Percentiles rank a stretch among this genome's conserved stretches.
Evolutionary conservation across 139 green algal species (phyloP).

Genomic region (Tetraselmis chui): DNA sequence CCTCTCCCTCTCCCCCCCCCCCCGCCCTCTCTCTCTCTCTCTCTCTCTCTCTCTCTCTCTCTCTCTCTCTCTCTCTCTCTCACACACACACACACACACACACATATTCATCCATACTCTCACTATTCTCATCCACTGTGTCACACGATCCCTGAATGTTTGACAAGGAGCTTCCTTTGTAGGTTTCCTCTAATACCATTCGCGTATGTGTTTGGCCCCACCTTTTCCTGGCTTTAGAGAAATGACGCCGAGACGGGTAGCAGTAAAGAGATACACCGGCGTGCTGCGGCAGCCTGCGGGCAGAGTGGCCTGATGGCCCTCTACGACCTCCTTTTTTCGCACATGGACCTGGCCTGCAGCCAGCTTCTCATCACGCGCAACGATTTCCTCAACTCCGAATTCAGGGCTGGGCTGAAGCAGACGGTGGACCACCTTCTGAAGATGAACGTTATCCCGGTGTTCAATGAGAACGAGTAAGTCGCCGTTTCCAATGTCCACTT

Average conservation of each 20-base stretch:
- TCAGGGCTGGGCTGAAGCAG: constrained; percentile 21
- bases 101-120: too few species aligned
- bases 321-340: constrained; percentile 51
- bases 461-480: constrained; percentile 67
- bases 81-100: too few species aligned
- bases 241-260: background rate
- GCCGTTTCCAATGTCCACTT: constrained; percentile 21
- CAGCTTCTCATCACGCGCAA: constrained; percentile 48
- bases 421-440: constrained; percentile 40
- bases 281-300: constrained; percentile 34
- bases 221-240: too few species aligned
- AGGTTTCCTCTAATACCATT: too few species aligned
- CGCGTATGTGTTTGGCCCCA: too few species aligned
- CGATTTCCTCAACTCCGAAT: constrained; percentile 39
- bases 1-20: too few species aligned
- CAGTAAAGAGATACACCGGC: background rate
- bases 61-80: too few species aligned
- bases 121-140: too few species aligned
- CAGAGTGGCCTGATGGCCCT: constrained; percentile 55
- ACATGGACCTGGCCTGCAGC: constrained; percentile 38
- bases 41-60: too few species aligned
- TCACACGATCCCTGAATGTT: too few species aligned
- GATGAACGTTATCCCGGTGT: constrained; percentile 50
- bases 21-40: too few species aligned
- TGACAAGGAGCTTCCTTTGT: too few species aligned